These are phyloP conservation scores for Pleurostoma richardsiae DNA, from an alignment of 2,329 filamentous ascomycete genomes.

Conservation along the genomic window DNA sequence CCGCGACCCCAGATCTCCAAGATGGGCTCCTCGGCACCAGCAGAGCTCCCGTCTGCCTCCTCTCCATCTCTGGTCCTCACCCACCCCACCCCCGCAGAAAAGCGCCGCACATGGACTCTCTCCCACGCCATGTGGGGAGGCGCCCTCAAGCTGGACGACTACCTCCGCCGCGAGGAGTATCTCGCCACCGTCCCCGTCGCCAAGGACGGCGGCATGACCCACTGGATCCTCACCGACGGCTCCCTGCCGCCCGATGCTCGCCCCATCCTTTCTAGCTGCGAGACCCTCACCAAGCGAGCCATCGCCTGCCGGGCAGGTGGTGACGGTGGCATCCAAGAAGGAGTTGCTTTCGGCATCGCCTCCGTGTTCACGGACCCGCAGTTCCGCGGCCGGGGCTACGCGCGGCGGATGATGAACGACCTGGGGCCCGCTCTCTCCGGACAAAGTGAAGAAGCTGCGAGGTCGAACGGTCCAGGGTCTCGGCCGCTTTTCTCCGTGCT, in stretches of 20 bases:
- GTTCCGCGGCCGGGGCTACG: conserved; percentile 70
- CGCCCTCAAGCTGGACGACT: conserved; percentile 47
- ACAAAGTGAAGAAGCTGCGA: not conserved
- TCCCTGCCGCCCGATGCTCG: conserved; percentile 31
- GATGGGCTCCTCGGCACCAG: conserved; percentile 24
- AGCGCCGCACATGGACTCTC: conserved; percentile 45
- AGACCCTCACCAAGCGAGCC: conserved; percentile 57
- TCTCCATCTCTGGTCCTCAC: conserved; percentile 40
- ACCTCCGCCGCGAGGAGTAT: conserved; percentile 54
- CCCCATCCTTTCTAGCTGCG: conserved; percentile 58
- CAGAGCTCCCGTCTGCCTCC: conserved; percentile 23
- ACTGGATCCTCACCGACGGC: conserved; percentile 59
- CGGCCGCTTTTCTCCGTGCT: conserved; percentile 67
- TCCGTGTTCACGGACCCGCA: conserved; percentile 71
- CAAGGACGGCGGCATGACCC: conserved; percentile 50
- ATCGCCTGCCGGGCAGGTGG: conserved; percentile 34
- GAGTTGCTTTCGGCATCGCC: conserved; percentile 67
- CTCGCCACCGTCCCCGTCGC: conserved; percentile 54
- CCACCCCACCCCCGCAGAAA: conserved; percentile 53
- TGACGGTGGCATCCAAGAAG: conserved; percentile 40
- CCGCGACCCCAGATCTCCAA: not conserved
- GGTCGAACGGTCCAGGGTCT: conserved; percentile 13
- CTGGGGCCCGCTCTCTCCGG: conserved; percentile 40
- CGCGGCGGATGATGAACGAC: conserved; percentile 67
- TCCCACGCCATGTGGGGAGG: conserved; percentile 56